A percentile compares a stretch with the other conserved stretches of the same genome.
Evolutionary conservation across 2,329 filamentous ascomycete species (phyloP).

Genomic region (Fusarium piperis): DNA sequence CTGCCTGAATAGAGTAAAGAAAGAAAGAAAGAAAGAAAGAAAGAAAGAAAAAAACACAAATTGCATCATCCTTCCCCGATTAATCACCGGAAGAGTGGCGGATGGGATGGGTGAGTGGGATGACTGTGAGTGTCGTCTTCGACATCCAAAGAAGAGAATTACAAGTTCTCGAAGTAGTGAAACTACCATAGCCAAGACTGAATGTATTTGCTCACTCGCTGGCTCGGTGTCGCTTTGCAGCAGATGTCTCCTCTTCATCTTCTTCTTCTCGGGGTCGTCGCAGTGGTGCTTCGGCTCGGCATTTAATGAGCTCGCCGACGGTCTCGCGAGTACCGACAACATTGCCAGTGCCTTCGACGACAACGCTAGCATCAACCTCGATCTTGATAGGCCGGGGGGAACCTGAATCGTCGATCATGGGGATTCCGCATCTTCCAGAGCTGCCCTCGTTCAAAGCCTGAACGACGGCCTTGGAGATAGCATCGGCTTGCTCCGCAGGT

Average conservation of each 20-base stretch:
- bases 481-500: conserved; percentile 51
- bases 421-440: conserved; percentile 51
- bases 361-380: conserved; percentile 57
- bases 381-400: conserved; percentile 54
- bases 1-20: neutral
- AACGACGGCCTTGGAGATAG: conserved; percentile 57
- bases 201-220: conserved; percentile 13
- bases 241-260: conserved; percentile 11
- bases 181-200: neutral
- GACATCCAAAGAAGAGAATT: neutral
- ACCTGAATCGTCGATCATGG: conserved; percentile 59
- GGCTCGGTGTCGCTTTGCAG: conserved; percentile 39
- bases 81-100: neutral
- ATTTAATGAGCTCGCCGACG: conserved; percentile 42
- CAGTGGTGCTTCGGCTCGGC: conserved; percentile 18
- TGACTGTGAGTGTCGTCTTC: neutral
- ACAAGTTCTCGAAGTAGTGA: neutral
- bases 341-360: conserved; percentile 56
- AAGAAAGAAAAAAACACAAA: neutral
- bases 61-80: neutral
- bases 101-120: neutral
- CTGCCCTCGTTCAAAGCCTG: conserved; percentile 55
- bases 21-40: neutral
- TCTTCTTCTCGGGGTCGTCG: conserved; percentile 35
- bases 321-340: conserved; percentile 51